Percentiles rank a stretch among this genome's conserved stretches.
phyloP scores from a whole-genome alignment of 768 basidiomycete species.

The Suillus weaverae region DNA sequence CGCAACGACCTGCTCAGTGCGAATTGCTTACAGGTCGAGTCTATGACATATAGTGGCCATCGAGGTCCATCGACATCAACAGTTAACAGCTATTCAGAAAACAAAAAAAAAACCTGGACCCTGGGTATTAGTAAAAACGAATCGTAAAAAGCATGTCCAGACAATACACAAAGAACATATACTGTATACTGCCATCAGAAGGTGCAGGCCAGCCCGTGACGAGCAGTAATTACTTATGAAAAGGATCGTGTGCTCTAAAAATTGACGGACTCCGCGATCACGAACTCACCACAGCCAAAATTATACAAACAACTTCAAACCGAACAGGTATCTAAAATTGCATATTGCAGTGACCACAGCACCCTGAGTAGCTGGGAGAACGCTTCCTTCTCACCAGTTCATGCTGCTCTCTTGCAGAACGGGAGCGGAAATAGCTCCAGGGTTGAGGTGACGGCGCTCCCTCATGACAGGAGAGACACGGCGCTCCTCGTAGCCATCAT shows the following conservation, averaged over 20 bases:
- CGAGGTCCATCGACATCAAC: constrained; percentile 7
- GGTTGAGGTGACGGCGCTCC: constrained; percentile 58
- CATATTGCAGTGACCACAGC: background rate
- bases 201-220: constrained; percentile 26
- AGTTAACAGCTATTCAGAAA: constrained; percentile 3
- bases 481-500: constrained; percentile 39
- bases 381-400: constrained; percentile 64
- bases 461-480: constrained; percentile 39
- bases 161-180: constrained; percentile 11
- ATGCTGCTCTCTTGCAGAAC: constrained; percentile 79
- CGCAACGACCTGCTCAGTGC: background rate
- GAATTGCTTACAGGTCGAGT: background rate
- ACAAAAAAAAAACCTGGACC: constrained; percentile 3
- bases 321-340: constrained; percentile 19
- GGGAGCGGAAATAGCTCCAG: constrained; percentile 72
- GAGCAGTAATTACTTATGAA: constrained; percentile 8
- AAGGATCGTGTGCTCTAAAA: constrained; percentile 12
- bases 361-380: background rate
- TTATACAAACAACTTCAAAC: constrained; percentile 26
- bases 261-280: constrained; percentile 10
- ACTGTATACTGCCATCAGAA: constrained; percentile 8
- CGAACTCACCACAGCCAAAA: constrained; percentile 22
- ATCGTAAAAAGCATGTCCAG: constrained; percentile 15
- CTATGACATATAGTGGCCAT: background rate
- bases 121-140: constrained; percentile 6